phyloP scores from a whole-genome alignment of 2,329 filamentous ascomycete species.

The Torrubiella hemipterigena region DNA sequence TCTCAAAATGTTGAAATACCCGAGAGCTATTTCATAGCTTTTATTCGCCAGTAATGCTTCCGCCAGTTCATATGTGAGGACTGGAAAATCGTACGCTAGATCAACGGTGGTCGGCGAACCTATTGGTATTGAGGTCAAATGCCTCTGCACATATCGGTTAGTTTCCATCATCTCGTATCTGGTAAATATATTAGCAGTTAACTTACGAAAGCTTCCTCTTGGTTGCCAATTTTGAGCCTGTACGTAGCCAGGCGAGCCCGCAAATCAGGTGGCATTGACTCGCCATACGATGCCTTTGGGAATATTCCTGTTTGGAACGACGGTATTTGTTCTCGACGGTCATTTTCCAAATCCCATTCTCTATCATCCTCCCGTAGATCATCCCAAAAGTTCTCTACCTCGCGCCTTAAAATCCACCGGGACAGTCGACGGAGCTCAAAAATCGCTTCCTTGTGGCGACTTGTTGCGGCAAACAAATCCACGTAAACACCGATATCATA shows the following conservation, averaged over 20 bases:
- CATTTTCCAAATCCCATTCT: conserved; percentile 73
- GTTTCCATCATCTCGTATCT: conserved; percentile 3
- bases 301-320: conserved; percentile 47
- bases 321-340: conserved; percentile 50
- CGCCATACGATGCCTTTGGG: conserved; percentile 48
- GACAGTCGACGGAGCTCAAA: conserved; percentile 57
- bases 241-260: conserved; percentile 75
- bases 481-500: conserved; percentile 76
- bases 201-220: conserved; percentile 63
- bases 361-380: conserved; percentile 59
- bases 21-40: conserved; percentile 28
- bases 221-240: conserved; percentile 57
- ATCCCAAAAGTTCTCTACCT: conserved; percentile 69
- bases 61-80: conserved; percentile 63
- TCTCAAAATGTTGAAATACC: conserved; percentile 44
- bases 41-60: conserved; percentile 25
- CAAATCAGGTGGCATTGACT: conserved; percentile 66
- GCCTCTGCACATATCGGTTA: conserved; percentile 32
- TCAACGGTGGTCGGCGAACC: no score
- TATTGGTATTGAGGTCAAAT: conserved; percentile 64
- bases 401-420: conserved; percentile 72
- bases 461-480: conserved; percentile 60
- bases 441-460: conserved; percentile 54
- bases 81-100: conserved; percentile 54
- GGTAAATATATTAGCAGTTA: not conserved